Percentiles rank a stretch among this genome's conserved stretches.
Evolutionary conservation across 2,329 filamentous ascomycete species (phyloP).

Genomic region (Colletotrichum sojae): DNA sequence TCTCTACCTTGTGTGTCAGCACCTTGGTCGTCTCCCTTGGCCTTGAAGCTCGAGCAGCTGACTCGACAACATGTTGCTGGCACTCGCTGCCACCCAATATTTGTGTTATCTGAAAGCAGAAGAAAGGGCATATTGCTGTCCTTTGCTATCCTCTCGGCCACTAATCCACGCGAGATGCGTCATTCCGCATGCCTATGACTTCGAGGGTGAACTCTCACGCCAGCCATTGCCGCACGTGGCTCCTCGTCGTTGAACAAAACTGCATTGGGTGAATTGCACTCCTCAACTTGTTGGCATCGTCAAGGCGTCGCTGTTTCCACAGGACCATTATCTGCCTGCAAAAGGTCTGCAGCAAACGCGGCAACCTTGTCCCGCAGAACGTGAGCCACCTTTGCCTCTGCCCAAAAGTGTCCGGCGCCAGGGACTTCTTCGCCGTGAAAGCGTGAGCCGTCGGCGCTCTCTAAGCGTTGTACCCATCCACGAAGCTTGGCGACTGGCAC

Average conservation of each 20-base stretch:
- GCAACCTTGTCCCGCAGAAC: slow-evolving; percentile 50
- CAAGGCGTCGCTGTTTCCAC: not conserved
- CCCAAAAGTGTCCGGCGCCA: slow-evolving; percentile 75
- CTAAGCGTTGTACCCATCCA: slow-evolving; percentile 74
- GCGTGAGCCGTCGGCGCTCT: slow-evolving; percentile 55
- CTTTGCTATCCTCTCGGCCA: not conserved
- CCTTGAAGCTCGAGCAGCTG: not conserved
- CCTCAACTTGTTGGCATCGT: not conserved
- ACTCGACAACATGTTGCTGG: not conserved
- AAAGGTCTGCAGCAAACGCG: slow-evolving; percentile 45
- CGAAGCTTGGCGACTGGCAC: slow-evolving; percentile 75
- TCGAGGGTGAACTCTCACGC: not conserved
- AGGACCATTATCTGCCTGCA: slow-evolving; percentile 17
- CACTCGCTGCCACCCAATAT: not conserved
- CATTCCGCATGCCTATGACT: not conserved
- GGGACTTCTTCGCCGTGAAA: slow-evolving; percentile 65
- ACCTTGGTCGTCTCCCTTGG: not conserved
- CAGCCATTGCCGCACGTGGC: not conserved
- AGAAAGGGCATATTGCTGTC: not conserved
- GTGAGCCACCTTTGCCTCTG: slow-evolving; percentile 64
- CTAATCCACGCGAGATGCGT: not conserved
- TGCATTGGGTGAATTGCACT: too few relatives aligned
- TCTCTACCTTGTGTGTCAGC: not conserved
- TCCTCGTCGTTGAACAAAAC: not conserved
- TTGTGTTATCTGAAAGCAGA: not conserved